phyloP scores from a whole-genome alignment of 1,284 basidiomycete genomes.

The Rhodotorula sp. region DNA sequence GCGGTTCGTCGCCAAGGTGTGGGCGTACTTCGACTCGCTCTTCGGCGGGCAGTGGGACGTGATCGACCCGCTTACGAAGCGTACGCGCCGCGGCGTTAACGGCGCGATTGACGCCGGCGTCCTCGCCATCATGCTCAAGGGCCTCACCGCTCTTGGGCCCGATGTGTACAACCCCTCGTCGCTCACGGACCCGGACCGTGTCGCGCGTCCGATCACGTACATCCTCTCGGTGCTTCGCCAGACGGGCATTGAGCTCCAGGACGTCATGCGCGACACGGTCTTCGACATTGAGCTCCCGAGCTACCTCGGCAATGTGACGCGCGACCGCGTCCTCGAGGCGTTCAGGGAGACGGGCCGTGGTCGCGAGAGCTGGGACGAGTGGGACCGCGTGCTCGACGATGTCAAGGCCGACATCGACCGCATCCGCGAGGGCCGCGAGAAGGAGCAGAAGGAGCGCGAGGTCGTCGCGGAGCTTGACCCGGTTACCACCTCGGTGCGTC shows the following conservation, averaged over 20 bases:
- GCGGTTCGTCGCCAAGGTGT: conserved; percentile 37
- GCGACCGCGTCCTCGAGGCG: conserved; percentile 32
- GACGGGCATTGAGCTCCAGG: conserved; percentile 15
- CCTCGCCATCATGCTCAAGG: conserved; percentile 46
- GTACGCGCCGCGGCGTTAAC: conserved; percentile 8
- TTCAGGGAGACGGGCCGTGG: conserved; percentile 30
- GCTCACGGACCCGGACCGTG: conserved; percentile 24
- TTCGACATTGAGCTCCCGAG: conserved; percentile 37
- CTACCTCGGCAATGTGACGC: conserved; percentile 27
- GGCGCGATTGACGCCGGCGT: conserved; percentile 39
- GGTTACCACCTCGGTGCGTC: conserved; percentile 10
- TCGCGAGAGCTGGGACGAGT: conserved; percentile 27
- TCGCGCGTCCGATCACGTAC: conserved; percentile 28
- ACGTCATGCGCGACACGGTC: conserved; percentile 34
- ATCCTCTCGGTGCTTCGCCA: conserved; percentile 25
- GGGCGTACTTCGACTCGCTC: conserved; percentile 45
- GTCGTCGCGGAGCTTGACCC: conserved; percentile 20
- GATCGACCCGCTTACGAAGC: conserved; percentile 10
- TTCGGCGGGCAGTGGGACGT: conserved; percentile 33
- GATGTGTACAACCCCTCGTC: conserved; percentile 31
- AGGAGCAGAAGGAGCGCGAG: conserved; percentile 1
- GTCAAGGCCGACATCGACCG: conserved; percentile 19
- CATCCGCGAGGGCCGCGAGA: conserved; percentile 32
- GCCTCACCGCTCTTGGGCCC: conserved; percentile 32
- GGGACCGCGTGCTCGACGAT: conserved; percentile 22